Conservation (phyloP, 1,284 basidiomycete species). For the Phellinidium pouzarii region DNA sequence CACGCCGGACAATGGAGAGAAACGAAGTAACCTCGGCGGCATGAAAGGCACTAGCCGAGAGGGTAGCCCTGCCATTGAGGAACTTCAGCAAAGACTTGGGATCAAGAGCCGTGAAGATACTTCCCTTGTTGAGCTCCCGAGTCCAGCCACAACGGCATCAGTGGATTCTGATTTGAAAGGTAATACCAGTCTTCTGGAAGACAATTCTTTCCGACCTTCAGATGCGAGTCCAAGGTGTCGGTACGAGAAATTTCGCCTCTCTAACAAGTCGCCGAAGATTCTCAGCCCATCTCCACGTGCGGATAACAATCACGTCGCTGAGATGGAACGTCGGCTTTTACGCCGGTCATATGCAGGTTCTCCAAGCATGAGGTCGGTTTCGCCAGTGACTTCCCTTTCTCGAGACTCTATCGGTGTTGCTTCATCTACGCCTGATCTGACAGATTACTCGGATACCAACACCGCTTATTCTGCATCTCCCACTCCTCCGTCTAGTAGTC, state of each 20-base stretch:
- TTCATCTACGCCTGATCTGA: slow-evolving; percentile 52
- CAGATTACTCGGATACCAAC: slow-evolving; percentile 52
- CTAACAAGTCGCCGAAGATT: slow-evolving; percentile 1
- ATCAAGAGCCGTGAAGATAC: slow-evolving; percentile 56
- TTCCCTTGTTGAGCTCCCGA: slow-evolving; percentile 28
- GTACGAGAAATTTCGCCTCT: slow-evolving; percentile 15
- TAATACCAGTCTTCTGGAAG: neutral
- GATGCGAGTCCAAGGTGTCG: slow-evolving; percentile 14
- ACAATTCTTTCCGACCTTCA: neutral
- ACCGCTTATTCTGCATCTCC: slow-evolving; percentile 50
- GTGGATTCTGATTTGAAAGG: slow-evolving; percentile 1
- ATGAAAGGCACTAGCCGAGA: slow-evolving; percentile 37
- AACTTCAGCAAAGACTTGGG: slow-evolving; percentile 50
- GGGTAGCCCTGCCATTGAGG: slow-evolving; percentile 47
- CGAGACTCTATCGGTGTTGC: slow-evolving; percentile 26
- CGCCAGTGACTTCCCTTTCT: slow-evolving; percentile 7
- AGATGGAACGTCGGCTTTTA: slow-evolving; percentile 11
- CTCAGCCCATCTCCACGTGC: slow-evolving; percentile 10
- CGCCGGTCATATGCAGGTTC: slow-evolving; percentile 6
- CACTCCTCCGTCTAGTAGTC: slow-evolving; percentile 42
- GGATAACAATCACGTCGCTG: slow-evolving; percentile 9
- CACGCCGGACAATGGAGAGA: slow-evolving; percentile 31
- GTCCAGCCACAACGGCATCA: neutral
- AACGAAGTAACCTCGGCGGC: slow-evolving; percentile 35
- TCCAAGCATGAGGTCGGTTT: slow-evolving; percentile 7